Conservation (phyloP, 805 yeast species). For the Zygosaccharomyces gambellarensis region DNA sequence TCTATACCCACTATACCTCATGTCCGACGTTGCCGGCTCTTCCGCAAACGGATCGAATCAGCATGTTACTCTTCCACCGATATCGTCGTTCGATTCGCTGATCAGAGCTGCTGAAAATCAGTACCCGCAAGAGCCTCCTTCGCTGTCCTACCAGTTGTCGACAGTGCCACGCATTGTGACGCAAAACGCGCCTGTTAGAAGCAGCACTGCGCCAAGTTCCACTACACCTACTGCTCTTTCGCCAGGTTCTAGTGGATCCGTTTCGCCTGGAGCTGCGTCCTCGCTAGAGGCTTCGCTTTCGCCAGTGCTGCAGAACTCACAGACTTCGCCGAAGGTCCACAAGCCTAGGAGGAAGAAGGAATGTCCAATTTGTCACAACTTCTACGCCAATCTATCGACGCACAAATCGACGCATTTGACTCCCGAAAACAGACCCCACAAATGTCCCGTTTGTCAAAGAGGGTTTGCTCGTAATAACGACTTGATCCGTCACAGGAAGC, state of each 20-base stretch:
- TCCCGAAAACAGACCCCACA: constrained; percentile 68
- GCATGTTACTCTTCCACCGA: constrained; percentile 26
- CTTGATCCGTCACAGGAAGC: constrained; percentile 74
- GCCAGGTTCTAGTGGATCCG: constrained; percentile 7
- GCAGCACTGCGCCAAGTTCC: constrained; percentile 4
- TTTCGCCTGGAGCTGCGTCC: constrained; percentile 7
- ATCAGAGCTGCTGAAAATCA: constrained; percentile 29
- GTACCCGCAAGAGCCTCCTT: constrained; percentile 8
- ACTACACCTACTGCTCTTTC: constrained; percentile 16
- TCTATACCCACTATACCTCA: background rate
- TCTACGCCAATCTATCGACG: constrained; percentile 75
- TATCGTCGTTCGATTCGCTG: constrained; percentile 31
- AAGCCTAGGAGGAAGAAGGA: constrained; percentile 60
- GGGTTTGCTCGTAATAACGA: constrained; percentile 90
- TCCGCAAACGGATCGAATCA: background rate
- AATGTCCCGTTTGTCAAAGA: constrained; percentile 71
- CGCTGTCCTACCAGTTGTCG: constrained; percentile 13
- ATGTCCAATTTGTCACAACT: constrained; percentile 64
- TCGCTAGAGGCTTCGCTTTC: constrained; percentile 1
- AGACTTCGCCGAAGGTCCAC: constrained; percentile 21
- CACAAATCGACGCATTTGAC: constrained; percentile 75
- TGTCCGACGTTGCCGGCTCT: background rate
- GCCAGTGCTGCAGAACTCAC: background rate
- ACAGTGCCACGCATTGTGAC: constrained; percentile 25
- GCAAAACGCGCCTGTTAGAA: constrained; percentile 15